phyloP scores from a whole-genome alignment of 225 moss, liverwort and hornwort species.

The Sphagnum tenellum region DNA sequence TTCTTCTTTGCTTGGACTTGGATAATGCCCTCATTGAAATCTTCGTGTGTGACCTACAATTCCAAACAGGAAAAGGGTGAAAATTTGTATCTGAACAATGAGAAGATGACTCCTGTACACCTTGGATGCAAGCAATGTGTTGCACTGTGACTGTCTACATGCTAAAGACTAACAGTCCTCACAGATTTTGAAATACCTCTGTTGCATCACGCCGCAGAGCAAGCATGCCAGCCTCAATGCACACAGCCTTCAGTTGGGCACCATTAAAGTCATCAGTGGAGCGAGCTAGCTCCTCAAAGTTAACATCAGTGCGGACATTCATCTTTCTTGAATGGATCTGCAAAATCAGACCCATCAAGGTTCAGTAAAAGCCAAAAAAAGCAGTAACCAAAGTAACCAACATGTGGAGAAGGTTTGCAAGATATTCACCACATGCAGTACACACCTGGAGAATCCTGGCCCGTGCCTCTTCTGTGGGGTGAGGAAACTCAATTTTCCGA shows the following conservation, averaged over 20 bases:
- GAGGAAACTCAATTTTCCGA: conserved; percentile 51
- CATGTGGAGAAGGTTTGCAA: too few species aligned
- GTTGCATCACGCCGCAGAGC: conserved; percentile 49
- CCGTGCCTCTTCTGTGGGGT: conserved; percentile 45
- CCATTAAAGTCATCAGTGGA: conserved; percentile 59
- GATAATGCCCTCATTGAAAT: conserved; percentile 55
- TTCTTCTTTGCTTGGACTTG: conserved; percentile 65
- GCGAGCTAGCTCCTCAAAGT: conserved; percentile 48
- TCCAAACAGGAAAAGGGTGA: background rate
- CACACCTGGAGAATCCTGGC: conserved; percentile 40
- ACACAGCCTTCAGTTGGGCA: conserved; percentile 50
- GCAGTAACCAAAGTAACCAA: background rate
- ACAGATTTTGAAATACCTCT: conserved; percentile 15
- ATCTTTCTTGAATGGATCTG: conserved; percentile 52
- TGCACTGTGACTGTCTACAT: too few species aligned
- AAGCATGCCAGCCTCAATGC: conserved; percentile 57
- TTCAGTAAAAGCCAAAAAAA: background rate
- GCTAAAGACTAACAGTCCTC: too few species aligned
- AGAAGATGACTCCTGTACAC: too few species aligned
- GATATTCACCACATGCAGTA: too few species aligned
- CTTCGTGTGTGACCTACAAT: conserved; percentile 42
- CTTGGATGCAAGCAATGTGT: too few species aligned
- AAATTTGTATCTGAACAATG: too few species aligned
- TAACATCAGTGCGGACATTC: conserved; percentile 46
- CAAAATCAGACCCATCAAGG: background rate